Percentiles rank a stretch among this genome's conserved stretches.
These are phyloP conservation scores for Chloranthus sessilifolius DNA, from an alignment of 164 flowering plant genomes.

Conservation along the genomic window DNA sequence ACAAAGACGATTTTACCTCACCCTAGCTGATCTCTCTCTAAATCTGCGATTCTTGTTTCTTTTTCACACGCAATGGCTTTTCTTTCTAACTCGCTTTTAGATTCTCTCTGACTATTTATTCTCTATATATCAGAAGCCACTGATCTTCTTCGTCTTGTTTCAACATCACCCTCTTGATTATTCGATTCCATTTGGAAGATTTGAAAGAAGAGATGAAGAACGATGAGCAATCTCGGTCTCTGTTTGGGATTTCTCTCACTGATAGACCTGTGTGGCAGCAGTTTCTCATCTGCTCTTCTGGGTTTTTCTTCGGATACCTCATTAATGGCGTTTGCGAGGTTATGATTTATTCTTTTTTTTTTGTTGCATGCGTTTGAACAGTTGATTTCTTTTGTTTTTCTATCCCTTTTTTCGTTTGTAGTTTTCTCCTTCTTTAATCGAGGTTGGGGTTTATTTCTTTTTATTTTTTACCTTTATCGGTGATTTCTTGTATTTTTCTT, in stretches of 20 bases:
- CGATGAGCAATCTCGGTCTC: conserved; percentile 61
- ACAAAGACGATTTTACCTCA: too few species aligned
- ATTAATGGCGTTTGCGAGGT: conserved; percentile 98
- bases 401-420: neutral
- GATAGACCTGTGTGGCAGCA: conserved; percentile 73
- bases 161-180: too few species aligned
- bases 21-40: too few species aligned
- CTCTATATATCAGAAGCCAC: too few species aligned
- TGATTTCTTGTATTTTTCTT: neutral
- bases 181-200: too few species aligned
- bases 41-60: too few species aligned
- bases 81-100: too few species aligned
- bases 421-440: too few species aligned
- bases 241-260: conserved; percentile 72
- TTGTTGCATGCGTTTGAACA: neutral
- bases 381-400: neutral
- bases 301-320: conserved; percentile 95
- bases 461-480: neutral
- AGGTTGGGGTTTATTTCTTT: too few species aligned
- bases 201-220: conserved; percentile 57
- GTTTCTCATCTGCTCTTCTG: conserved; percentile 78
- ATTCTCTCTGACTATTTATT: too few species aligned
- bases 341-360: neutral
- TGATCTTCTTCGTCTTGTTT: too few species aligned
- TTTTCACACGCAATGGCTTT: too few species aligned